A percentile compares a stretch with the other conserved stretches of the same genome.
Conservation (phyloP, 176 grass and related monocot genomes). For the Rhynchospora tenuis region DNA sequence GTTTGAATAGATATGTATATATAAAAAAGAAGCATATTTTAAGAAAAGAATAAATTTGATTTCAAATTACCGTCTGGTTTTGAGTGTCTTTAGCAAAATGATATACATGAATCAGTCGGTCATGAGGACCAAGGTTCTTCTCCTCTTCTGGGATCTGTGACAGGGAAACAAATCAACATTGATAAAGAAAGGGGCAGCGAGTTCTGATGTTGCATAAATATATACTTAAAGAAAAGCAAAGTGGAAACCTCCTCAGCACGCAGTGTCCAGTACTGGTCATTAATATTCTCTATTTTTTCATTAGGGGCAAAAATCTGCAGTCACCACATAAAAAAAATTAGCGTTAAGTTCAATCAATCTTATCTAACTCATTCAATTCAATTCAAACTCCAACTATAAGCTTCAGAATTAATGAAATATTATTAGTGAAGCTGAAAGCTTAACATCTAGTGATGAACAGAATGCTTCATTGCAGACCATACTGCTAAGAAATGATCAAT, state of each 20-base stretch:
- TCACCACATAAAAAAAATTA: slow-evolving; percentile 23
- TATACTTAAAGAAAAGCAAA: neutral
- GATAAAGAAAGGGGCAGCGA: neutral
- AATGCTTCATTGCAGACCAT: neutral
- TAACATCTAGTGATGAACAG: neutral
- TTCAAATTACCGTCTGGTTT: slow-evolving; percentile 77
- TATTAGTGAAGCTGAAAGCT: neutral
- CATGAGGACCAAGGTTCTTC: slow-evolving; percentile 78
- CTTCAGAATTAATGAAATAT: slow-evolving; percentile 1
- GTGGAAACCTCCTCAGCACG: slow-evolving; percentile 85
- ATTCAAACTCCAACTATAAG: neutral
- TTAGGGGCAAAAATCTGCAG: slow-evolving; percentile 70
- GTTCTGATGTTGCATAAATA: neutral
- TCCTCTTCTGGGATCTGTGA: slow-evolving; percentile 95
- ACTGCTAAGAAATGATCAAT: neutral
- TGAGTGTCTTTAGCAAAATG: slow-evolving; percentile 95
- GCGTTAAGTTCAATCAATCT: neutral
- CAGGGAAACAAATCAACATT: slow-evolving; percentile 16
- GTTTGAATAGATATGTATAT: neutral
- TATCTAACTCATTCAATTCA: neutral
- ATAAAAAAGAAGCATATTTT: neutral
- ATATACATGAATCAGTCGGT: slow-evolving; percentile 93
- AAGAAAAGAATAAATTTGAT: neutral
- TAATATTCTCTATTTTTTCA: slow-evolving; percentile 98
- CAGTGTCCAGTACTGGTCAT: slow-evolving; percentile 96